Percentiles rank a stretch among this genome's conserved stretches.
These are phyloP conservation scores for Sphaerosporella brunnea DNA, from an alignment of 495 filamentous ascomycete species.

Conservation along the genomic window DNA sequence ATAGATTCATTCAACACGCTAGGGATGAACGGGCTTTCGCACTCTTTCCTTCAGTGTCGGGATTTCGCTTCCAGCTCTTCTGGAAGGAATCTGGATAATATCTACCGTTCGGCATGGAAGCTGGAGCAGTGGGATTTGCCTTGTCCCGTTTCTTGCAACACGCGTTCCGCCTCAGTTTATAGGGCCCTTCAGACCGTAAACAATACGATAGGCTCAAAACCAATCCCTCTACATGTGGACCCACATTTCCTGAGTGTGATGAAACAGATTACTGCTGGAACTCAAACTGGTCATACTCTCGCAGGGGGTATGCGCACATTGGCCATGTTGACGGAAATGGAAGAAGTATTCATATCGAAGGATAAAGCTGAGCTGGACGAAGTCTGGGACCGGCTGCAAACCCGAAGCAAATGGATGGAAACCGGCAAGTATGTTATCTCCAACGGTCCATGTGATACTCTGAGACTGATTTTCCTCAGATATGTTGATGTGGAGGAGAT, in stretches of 20 bases:
- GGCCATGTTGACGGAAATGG: constrained; percentile 62
- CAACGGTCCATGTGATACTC: neutral
- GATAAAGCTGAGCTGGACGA: constrained; percentile 43
- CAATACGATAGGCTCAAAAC: constrained; percentile 38
- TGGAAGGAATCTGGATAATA: constrained; percentile 39
- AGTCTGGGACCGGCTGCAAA: constrained; percentile 43
- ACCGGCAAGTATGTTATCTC: constrained; percentile 43
- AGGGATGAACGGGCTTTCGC: constrained; percentile 52
- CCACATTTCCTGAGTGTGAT: constrained; percentile 48
- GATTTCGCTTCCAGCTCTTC: neutral
- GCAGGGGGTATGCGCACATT: constrained; percentile 50
- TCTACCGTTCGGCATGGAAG: constrained; percentile 65
- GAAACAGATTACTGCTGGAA: constrained; percentile 35
- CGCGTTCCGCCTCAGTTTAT: constrained; percentile 52
- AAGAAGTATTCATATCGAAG: constrained; percentile 49
- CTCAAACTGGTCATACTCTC: constrained; percentile 41
- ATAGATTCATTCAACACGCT: constrained; percentile 47
- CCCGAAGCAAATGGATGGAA: constrained; percentile 58
- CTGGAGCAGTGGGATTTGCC: constrained; percentile 88
- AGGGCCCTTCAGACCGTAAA: constrained; percentile 63
- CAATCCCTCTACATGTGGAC: constrained; percentile 39
- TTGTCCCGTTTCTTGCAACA: constrained; percentile 42
- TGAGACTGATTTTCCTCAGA: constrained; percentile 31
- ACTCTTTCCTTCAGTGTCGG: constrained; percentile 43
- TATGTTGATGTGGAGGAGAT: constrained; percentile 68